Conservation (phyloP, 352 stramenopile genomes). For the Pythium vanterpoolii region DNA sequence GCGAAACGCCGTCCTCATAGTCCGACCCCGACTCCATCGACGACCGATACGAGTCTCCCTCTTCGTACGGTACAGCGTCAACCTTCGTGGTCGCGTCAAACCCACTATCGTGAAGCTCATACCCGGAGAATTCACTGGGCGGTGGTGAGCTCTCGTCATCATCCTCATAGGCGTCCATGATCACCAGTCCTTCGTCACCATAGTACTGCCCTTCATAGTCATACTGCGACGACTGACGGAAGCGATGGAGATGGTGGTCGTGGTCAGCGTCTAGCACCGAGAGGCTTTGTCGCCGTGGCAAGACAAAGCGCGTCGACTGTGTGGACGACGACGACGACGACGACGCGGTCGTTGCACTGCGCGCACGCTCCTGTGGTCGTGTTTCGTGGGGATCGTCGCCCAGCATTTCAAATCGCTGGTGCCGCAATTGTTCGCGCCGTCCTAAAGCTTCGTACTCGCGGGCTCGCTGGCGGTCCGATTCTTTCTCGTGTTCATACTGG, state of each 20-base stretch:
- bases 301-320: conserved; percentile 8
- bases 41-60: neutral
- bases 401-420: conserved; percentile 11
- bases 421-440: conserved; percentile 6
- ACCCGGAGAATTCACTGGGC: conserved; percentile 13
- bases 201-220: conserved; percentile 1
- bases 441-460: conserved; percentile 9
- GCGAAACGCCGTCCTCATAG: conserved; percentile 4
- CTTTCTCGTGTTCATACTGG: neutral
- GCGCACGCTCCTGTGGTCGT: conserved; percentile 20
- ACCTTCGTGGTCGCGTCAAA: neutral
- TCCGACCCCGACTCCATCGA: neutral
- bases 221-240: neutral
- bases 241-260: neutral
- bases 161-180: conserved; percentile 13
- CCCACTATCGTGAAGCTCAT: conserved; percentile 11
- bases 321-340: neutral
- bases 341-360: conserved; percentile 1
- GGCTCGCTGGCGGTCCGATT: conserved; percentile 1
- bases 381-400: conserved; percentile 4
- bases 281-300: conserved; percentile 3
- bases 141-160: conserved; percentile 9
- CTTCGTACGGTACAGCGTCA: neutral
- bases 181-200: conserved; percentile 9
- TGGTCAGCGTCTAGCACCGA: conserved; percentile 3